Base-by-base conservation (phyloP, 306 rosid species). In the Castanea sativa region DNA sequence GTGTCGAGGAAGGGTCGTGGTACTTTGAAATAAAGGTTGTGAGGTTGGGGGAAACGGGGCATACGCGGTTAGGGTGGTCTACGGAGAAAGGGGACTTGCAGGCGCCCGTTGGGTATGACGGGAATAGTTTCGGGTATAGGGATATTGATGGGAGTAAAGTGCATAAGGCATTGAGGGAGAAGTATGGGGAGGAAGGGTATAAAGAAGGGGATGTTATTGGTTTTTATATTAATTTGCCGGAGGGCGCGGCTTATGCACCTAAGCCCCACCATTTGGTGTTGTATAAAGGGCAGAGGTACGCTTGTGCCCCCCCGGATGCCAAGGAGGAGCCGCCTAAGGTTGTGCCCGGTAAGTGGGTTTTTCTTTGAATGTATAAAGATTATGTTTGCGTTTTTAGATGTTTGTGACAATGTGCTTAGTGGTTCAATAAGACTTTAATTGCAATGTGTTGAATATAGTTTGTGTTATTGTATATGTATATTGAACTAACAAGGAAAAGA, bases 101-200 rank as follows among this genome's bases (percentile, higher is more conserved):
- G 87, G 99, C 98, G 0, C 99, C 98, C 0, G 97, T 95, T 64
- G 99, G 98, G 56, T 95, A 93, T 35, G 98, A 95, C 68, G 94
- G 88, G 80, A 95, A 91, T 16, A 91, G 99, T 43, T 93, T 89
- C 15, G 97, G 96, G 57, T 95, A 93, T 55, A 85, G 98, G 83
- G 99, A 95, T 67, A 87, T 91, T 84, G 99, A 95, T 89, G 99
- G 97, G 76, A 93, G 94, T 81, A 95, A 93, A 86, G 88, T 95
- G 82, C 94, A 92, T 33, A 95, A 93, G 88, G 99, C 99, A 12
- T 80, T 88, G 91, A 91, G 97, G 73, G 98, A 93, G 73, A 91
- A 84, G 51, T 93, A 93, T 85, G 98, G 99, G 0, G 98, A 89
- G 45, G 97, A 91, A 79, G 97, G 98, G 73, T 95, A 93, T n/a